Base-by-base conservation (phyloP, 2,329 filamentous ascomycete species). In the Bipolaris cookei region DNA sequence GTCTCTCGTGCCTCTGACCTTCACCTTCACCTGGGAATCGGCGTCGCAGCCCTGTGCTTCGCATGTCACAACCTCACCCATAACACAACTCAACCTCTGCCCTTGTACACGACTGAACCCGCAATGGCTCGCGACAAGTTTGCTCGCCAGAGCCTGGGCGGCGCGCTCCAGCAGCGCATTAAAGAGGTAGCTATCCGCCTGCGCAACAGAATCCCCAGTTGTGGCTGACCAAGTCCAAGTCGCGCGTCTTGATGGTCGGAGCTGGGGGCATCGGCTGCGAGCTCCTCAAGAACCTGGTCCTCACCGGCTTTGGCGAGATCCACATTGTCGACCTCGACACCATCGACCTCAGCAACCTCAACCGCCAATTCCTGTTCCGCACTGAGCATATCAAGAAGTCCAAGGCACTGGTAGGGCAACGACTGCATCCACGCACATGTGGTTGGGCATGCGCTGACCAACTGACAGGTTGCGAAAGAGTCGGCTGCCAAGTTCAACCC, bases 251-350 rank as follows among this genome's bases (percentile, higher is more conserved):
- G 56, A 92, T 99, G 83, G 94, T 99, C 55, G 95, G 95, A 70
- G 95, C 95, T 54, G 95, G 95, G 61, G 95, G 95, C 61, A 99
- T 99, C 73, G 95, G 95, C 68, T 99, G 95, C 80, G 95, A 99
- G 80, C 84, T 99, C 6, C 86, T 99, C 63, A 99, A 99, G 83
- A 97, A 98, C 77, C 87, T 99, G 55, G 92, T 94, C 42, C 88
- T 97, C 46, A 90, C 88, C 41, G 93, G 94, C 65, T 99, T 97
- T 68, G 92, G 92, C 64, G 90, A 97, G 79, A 88, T 98, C 48
- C 91, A 97, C 77, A 89, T 98, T 43, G 92, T 99, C 66, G 95
- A 99, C 77, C 90, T 99, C 58, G 95, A 99, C 77, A 99, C 95
- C 1, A 98, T 99, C 79, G 95, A 99, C 74, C 84, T 99, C 20